Evolutionary conservation across 257 asterid genomes (phyloP).

Genomic region (Solanum raphanifolium): DNA sequence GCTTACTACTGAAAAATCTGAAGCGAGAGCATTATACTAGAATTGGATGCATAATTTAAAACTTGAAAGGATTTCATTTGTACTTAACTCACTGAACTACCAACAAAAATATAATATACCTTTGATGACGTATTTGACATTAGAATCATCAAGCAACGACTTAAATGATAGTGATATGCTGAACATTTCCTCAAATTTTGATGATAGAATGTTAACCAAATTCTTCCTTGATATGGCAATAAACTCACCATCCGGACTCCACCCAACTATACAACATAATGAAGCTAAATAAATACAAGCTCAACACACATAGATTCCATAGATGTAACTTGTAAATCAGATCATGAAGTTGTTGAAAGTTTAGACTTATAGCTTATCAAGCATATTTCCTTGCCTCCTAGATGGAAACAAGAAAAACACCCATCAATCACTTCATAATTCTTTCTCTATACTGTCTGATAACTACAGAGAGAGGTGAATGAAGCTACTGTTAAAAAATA

Average conservation of each 20-base stretch:
- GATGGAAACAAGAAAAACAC: background rate
- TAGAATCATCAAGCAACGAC: slow-evolving; percentile 48
- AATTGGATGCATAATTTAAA: too few species aligned
- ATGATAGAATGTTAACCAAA: slow-evolving; percentile 46
- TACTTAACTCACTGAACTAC: too few species aligned
- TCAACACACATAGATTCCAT: background rate
- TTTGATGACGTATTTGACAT: slow-evolving; percentile 27
- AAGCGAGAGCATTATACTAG: too few species aligned
- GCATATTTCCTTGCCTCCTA: background rate
- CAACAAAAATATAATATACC: slow-evolving; percentile 16
- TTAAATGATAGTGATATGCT: slow-evolving; percentile 40
- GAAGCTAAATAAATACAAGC: slow-evolving; percentile 1
- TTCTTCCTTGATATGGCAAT: slow-evolving; percentile 60
- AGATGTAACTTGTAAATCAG: background rate
- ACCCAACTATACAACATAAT: slow-evolving; percentile 50
- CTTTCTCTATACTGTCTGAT: background rate
- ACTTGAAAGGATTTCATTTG: too few species aligned
- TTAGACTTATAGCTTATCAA: background rate
- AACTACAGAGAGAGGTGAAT: background rate
- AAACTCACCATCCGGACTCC: slow-evolving; percentile 60
- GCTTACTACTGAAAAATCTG: too few species aligned
- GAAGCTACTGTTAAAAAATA: background rate
- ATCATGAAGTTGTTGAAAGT: background rate
- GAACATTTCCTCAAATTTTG: slow-evolving; percentile 46
- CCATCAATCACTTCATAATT: background rate